Conservation (phyloP, 768 basidiomycete genomes). For the Russula vinacea region DNA sequence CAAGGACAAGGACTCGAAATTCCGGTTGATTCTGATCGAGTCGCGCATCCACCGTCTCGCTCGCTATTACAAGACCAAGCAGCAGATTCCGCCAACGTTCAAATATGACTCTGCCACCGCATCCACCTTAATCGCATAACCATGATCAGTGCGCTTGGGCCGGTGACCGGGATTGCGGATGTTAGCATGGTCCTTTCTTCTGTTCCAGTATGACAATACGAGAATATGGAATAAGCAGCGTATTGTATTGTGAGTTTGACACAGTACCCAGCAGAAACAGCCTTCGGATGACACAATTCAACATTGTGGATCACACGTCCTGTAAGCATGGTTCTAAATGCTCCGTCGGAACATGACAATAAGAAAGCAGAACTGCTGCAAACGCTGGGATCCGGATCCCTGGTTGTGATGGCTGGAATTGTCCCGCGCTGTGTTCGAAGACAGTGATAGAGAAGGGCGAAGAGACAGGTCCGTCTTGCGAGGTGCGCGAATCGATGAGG, state of each 20-base stretch:
- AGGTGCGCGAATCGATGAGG: constrained; percentile 52
- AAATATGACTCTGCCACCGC: constrained; percentile 97
- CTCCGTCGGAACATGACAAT: constrained; percentile 53
- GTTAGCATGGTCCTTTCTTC: constrained; percentile 17
- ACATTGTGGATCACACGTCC: too few relatives aligned
- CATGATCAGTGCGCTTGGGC: constrained; percentile 38
- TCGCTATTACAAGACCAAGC: constrained; percentile 98
- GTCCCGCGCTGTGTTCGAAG: constrained; percentile 52
- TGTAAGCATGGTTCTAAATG: constrained; percentile 58
- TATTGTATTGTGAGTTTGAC: background rate
- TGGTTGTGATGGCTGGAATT: constrained; percentile 65
- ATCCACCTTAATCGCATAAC: constrained; percentile 81
- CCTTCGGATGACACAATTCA: background rate
- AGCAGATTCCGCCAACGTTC: constrained; percentile 96
- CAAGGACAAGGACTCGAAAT: constrained; percentile 98
- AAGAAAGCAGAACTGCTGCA: constrained; percentile 66
- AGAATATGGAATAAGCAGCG: constrained; percentile 14
- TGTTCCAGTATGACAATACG: constrained; percentile 25
- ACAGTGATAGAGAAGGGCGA: constrained; percentile 62
- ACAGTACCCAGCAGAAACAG: background rate
- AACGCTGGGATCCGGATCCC: constrained; percentile 57
- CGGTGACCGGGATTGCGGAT: background rate
- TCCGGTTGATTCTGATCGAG: constrained; percentile 98
- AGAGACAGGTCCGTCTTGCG: constrained; percentile 11
- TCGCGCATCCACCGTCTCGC: constrained; percentile 97